Base-by-base conservation (phyloP, 2,329 filamentous ascomycete species). In the Sporothrix luriei region DNA sequence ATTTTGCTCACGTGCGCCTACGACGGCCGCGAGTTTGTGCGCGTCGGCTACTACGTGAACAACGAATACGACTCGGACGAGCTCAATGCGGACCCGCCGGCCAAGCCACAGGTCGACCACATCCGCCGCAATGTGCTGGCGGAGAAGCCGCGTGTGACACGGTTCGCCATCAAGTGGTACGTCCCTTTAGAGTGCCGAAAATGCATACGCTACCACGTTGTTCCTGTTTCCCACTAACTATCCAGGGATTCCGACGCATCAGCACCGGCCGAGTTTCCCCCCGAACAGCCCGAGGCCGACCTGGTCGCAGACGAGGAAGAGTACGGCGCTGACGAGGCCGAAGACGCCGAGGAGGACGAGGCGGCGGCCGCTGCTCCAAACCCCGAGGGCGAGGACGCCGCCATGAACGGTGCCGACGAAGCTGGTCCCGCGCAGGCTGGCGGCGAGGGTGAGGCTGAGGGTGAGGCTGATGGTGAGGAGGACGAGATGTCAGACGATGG, bases 31-130 rank as follows among this genome's bases (percentile, higher is more conserved):
- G 95, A 99, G 80, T 99, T 99, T 76, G 93, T 99, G 51, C 93
- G 95, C 74, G 94, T 99, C 54, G 95, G 95, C 72, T 99, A 99
- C 87, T 99, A 99, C 76, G 95, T 99, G 77, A 99, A 98, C 85
- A 99, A 99, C 77, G 96, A 99, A 80, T 99, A 99, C 80, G 93
- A 97, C 75, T 91, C 91, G 33, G 93, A 96, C 76, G 92, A 97
- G 79, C 86, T 99, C 73, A 91, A 88, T 75, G 89, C 90, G 62
- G 94, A 98, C 76, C 95, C 95, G 11, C 95, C 95, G 7, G 86
- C 93, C 70, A 97, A 97, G 84, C 94, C 94, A 51, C 86, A 96
- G 75, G 90, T 98, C 73, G 96, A 99, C 79, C 92, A 93, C 77
- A 93, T 99, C 73, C 88, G 88, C 74, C 90, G 96, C 75, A 97